A percentile compares a stretch with the other conserved stretches of the same genome.
Evolutionary conservation across 495 filamentous ascomycete genomes (phyloP).

Genomic region (Xylaria sp.): DNA sequence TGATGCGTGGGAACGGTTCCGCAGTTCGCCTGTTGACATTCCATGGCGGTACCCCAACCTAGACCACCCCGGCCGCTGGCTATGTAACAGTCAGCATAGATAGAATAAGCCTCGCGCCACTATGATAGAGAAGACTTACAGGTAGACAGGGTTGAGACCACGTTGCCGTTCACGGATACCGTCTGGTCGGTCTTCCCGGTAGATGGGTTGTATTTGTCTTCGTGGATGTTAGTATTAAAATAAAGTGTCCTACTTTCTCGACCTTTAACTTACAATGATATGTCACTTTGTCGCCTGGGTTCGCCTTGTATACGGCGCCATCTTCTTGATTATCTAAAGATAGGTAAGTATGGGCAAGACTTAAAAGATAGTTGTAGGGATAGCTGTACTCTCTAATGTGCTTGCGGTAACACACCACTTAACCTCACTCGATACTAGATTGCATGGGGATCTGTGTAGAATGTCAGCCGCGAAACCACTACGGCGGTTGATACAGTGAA

Average conservation of each 20-base stretch:
- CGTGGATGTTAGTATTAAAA: background rate
- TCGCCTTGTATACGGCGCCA: constrained; percentile 23
- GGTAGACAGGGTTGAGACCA: constrained; percentile 47
- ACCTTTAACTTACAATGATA: constrained; percentile 19
- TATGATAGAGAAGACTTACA: constrained; percentile 22
- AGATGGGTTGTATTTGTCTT: constrained; percentile 47
- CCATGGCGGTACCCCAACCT: constrained; percentile 51
- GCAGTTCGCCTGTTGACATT: constrained; percentile 45
- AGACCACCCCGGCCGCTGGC: constrained; percentile 42
- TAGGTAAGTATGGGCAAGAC: background rate
- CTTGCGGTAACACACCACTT: constrained; percentile 36
- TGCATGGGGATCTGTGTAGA: constrained; percentile 25
- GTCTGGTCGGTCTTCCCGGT: constrained; percentile 49
- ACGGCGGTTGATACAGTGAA: background rate
- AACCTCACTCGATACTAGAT: constrained; percentile 41
- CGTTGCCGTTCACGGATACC: constrained; percentile 45
- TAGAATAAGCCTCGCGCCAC: background rate
- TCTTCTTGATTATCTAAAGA: constrained; percentile 27
- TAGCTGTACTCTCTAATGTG: constrained; percentile 16
- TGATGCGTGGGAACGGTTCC: constrained; percentile 41
- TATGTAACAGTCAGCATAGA: background rate
- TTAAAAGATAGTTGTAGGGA: background rate
- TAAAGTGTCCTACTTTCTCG: background rate
- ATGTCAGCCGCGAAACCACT: background rate
- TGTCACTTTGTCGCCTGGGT: constrained; percentile 21